Conservation (phyloP, 345 rosid genomes). For the Bruguiera sexangula region DNA sequence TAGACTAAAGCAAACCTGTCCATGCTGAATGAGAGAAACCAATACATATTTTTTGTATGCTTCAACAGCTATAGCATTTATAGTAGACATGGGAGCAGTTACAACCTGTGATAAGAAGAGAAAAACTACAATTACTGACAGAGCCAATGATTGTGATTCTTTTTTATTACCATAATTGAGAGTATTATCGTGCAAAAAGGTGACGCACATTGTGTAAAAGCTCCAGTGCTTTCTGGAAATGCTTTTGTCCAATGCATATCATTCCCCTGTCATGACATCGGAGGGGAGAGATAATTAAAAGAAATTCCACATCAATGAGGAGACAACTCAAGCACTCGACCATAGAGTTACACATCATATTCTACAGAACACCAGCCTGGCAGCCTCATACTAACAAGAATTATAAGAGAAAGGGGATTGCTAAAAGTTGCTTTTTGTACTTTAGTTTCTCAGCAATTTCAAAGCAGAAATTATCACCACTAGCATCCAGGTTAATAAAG, state of each 20-base stretch:
- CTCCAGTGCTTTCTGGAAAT: constrained; percentile 80
- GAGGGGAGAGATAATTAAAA: constrained; percentile 9
- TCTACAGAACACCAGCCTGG: too few species aligned
- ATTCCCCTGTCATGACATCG: constrained; percentile 65
- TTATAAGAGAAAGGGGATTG: too few species aligned
- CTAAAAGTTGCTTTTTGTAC: too few species aligned
- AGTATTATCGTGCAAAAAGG: constrained; percentile 5
- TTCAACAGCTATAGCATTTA: constrained; percentile 85
- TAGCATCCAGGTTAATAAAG: too few species aligned
- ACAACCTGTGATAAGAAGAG: constrained; percentile 52
- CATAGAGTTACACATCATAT: too few species aligned
- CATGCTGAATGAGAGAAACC: constrained; percentile 78
- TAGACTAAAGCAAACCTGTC: constrained; percentile 51
- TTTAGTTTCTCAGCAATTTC: too few species aligned
- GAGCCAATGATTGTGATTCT: constrained; percentile 5
- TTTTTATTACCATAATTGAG: constrained; percentile 9
- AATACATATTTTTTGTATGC: constrained; percentile 84
- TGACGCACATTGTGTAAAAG: constrained; percentile 71
- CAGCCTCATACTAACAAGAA: too few species aligned
- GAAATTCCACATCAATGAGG: not conserved
- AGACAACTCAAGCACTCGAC: not conserved
- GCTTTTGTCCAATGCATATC: constrained; percentile 85
- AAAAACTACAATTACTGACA: constrained; percentile 10
- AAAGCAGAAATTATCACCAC: too few species aligned
- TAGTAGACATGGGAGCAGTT: constrained; percentile 80